Conservation (phyloP, 2,329 filamentous ascomycete species). For the Pseudogymnoascus sp. region DNA sequence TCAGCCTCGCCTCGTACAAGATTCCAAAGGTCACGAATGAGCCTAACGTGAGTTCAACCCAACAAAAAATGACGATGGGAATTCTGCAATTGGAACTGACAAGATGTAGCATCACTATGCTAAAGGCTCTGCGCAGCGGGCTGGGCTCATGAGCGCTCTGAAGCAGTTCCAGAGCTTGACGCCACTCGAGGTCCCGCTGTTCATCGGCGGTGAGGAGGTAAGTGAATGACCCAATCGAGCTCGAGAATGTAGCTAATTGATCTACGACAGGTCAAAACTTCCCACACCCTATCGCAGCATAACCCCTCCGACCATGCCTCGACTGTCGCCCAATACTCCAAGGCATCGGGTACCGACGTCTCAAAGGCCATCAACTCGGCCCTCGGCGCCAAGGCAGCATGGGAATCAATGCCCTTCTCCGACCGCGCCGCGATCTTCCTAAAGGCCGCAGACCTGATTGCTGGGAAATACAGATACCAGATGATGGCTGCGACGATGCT, state of each 20-base stretch:
- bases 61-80: neutral
- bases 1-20: conserved; percentile 54
- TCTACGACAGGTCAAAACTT: conserved; percentile 51
- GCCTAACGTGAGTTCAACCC: conserved; percentile 68
- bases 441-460: conserved; percentile 86
- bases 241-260: neutral
- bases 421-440: conserved; percentile 91
- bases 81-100: conserved; percentile 8
- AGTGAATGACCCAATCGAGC: conserved; percentile 17
- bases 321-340: conserved; percentile 74
- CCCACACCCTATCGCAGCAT: conserved; percentile 58
- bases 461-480: conserved; percentile 90
- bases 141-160: conserved; percentile 66
- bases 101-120: conserved; percentile 69
- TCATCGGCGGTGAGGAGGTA: conserved; percentile 76
- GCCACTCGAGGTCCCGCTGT: conserved; percentile 70
- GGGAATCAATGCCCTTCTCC: conserved; percentile 80
- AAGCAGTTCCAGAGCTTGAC: conserved; percentile 58
- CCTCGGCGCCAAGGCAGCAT: conserved; percentile 74
- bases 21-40: conserved; percentile 83
- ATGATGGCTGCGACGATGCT: conserved; percentile 95
- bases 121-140: conserved; percentile 72
- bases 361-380: conserved; percentile 73
- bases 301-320: conserved; percentile 76
- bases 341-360: conserved; percentile 69